These are phyloP conservation scores for Verticillium nonalfalfae DNA, from an alignment of 2,329 filamentous ascomycete genomes.

Conservation along the genomic window DNA sequence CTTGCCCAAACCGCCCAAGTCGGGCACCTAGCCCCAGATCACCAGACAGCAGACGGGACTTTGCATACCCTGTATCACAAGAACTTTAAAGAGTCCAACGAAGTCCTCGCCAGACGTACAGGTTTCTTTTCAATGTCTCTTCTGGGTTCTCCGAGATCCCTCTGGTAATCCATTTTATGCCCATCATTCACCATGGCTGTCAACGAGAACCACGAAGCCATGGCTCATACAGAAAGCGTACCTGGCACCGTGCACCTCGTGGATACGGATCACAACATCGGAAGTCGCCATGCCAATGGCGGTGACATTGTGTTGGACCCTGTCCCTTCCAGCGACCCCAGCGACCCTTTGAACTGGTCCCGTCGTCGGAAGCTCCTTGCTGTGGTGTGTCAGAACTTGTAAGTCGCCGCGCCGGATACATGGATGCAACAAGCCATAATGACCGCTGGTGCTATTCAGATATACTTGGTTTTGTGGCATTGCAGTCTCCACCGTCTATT, in stretches of 20 bases:
- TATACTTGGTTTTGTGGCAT: slow-evolving; percentile 33
- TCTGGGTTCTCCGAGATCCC: neutral
- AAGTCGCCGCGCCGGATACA: slow-evolving; percentile 2
- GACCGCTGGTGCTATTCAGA: slow-evolving; percentile 9
- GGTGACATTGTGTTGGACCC: slow-evolving; percentile 17
- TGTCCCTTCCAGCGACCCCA: slow-evolving; percentile 15
- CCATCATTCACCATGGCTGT: neutral
- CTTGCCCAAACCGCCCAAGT: no score
- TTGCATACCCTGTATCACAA: no score
- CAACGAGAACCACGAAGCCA: neutral
- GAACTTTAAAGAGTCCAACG: no score
- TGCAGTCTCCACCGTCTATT: slow-evolving; percentile 30
- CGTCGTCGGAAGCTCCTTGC: slow-evolving; percentile 13
- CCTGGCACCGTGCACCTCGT: neutral
- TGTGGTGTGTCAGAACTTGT: neutral
- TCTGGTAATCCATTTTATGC: no score
- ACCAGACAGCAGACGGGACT: no score
- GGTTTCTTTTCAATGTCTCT: no score
- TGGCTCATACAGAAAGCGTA: neutral
- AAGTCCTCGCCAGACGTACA: no score
- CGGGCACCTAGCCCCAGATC: no score
- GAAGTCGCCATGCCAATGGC: slow-evolving; percentile 17
- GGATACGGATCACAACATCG: neutral
- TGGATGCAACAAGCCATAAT: no score
- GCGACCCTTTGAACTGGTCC: slow-evolving; percentile 19